Conservation (phyloP, 2,329 filamentous ascomycete genomes). For the Pyricularia grisea region DNA sequence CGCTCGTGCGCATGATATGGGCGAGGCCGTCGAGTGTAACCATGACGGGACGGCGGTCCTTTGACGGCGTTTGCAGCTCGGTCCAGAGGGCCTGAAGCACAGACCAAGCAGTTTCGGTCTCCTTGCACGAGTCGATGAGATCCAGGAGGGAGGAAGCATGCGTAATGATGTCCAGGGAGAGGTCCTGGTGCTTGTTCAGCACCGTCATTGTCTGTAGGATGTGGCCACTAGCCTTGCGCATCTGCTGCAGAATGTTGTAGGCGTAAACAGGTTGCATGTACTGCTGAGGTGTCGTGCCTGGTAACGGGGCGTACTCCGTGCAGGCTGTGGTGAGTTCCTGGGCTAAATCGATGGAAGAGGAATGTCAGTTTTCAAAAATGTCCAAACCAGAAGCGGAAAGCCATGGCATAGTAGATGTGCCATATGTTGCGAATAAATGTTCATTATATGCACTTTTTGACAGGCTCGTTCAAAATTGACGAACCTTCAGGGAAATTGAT, state of each 20-base stretch:
- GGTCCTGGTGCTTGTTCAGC: slow-evolving; percentile 33
- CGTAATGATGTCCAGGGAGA: slow-evolving; percentile 36
- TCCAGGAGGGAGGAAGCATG: slow-evolving; percentile 55
- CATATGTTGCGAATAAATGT: not conserved
- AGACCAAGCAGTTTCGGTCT: slow-evolving; percentile 69
- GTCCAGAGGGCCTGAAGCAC: slow-evolving; percentile 74
- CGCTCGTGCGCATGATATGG: slow-evolving; percentile 70
- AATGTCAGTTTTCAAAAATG: not conserved
- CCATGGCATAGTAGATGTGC: not conserved
- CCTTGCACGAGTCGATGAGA: slow-evolving; percentile 61
- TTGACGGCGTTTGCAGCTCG: slow-evolving; percentile 52
- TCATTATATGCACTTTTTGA: not conserved
- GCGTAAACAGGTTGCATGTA: slow-evolving; percentile 77
- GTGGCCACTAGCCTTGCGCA: slow-evolving; percentile 60
- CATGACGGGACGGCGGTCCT: slow-evolving; percentile 49
- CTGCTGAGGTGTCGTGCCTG: slow-evolving; percentile 42
- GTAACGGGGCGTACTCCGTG: slow-evolving; percentile 69
- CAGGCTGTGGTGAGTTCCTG: slow-evolving; percentile 73
- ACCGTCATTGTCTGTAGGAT: slow-evolving; percentile 39
- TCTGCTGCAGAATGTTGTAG: slow-evolving; percentile 62
- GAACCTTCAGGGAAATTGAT: slow-evolving; percentile 83
- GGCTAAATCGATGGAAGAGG: slow-evolving; percentile 32
- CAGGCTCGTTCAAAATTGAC: not conserved
- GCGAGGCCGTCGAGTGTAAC: slow-evolving; percentile 70
- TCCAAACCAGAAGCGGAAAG: not conserved